Evolutionary conservation across 192 early-diverging fungal genomes (phyloP), one percentile per base, ranked within the genome.

Genomic region (Coemansia sp.): DNA sequence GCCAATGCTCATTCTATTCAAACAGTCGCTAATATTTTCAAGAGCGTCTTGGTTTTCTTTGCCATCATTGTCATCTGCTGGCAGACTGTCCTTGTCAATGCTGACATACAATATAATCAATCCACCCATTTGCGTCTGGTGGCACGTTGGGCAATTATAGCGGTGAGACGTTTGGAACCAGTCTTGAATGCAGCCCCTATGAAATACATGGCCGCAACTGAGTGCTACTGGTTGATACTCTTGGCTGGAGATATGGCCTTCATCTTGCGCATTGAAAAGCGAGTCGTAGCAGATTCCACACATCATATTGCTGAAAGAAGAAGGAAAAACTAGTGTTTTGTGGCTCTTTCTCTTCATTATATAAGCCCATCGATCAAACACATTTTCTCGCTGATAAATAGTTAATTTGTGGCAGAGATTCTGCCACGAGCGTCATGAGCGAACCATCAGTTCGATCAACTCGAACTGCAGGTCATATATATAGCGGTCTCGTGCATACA

Each of bases 251-350:
- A 5, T 2, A 28, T 48, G 5, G 12, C 6, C 51, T 2, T 23
- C 51, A 39, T 11, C 21, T 0, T 33, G 1, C 3, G 51, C 35
- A 10, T 40, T 53, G 33, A 53, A 36, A 0, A 53, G 5, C 12
- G 37, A 40, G 7, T 38, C 51, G 19, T 53, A 35, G 51, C 37
- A 49, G 30, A 49, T 49, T 8, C 47, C 28, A n/a, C 47, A 31
- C 0, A 49, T 26, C 40, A 42, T 42, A 10, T 39, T 39, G 36
- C 11, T 37, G 6, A 37, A 5, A 37, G 36, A 37, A 37, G 11
- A 13, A 39, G 37, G 6, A 6, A 10, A 39, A n/a, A 39, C 37
- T 37, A 37, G 36, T n/a, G n/a, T n/a, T n/a, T n/a, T n/a, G n/a
- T n/a, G n/a, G n/a, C n/a, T n/a, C n/a, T n/a, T n/a, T n/a, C 23